Conservation (phyloP, 805 yeast genomes). For the Candida tallmaniae region DNA sequence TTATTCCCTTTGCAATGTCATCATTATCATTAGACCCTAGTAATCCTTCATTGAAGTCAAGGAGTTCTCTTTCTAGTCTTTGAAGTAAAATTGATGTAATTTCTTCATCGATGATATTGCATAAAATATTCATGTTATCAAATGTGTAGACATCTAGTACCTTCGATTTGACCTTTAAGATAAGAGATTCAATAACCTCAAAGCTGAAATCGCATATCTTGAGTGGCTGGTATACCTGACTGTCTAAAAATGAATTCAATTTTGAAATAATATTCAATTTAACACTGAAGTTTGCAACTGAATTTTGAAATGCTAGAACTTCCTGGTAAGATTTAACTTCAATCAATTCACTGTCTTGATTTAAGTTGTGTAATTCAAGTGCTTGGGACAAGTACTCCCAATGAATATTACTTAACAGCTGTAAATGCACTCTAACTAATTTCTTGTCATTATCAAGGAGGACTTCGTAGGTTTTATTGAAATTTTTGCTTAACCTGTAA, state of each 20-base stretch:
- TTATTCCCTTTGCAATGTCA: background rate
- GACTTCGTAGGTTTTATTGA: slow-evolving; percentile 37
- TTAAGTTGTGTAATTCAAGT: slow-evolving; percentile 39
- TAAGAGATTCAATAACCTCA: slow-evolving; percentile 7
- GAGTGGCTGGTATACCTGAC: slow-evolving; percentile 13
- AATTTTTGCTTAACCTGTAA: slow-evolving; percentile 21
- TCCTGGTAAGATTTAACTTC: slow-evolving; percentile 22
- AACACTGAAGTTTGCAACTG: slow-evolving; percentile 16
- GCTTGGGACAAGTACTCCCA: slow-evolving; percentile 56
- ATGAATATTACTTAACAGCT: slow-evolving; percentile 30
- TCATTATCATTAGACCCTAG: background rate
- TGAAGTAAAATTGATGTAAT: slow-evolving; percentile 15
- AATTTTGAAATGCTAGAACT: slow-evolving; percentile 20
- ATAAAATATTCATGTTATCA: slow-evolving; percentile 16
- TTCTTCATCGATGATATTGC: slow-evolving; percentile 20
- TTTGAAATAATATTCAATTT: slow-evolving; percentile 16
- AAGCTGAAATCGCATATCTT: slow-evolving; percentile 14
- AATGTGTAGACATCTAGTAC: slow-evolving; percentile 7
- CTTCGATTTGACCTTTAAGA: slow-evolving; percentile 12
- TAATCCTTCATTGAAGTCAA: background rate
- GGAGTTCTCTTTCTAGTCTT: slow-evolving; percentile 16
- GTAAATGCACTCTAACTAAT: slow-evolving; percentile 28
- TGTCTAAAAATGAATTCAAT: slow-evolving; percentile 14
- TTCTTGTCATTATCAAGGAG: slow-evolving; percentile 35
- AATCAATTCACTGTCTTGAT: slow-evolving; percentile 20